Percentiles rank a stretch among this genome's conserved stretches.
These are phyloP conservation scores for Talaromyces amestolkiae DNA, from an alignment of 2,329 filamentous ascomycete species.

Conservation along the genomic window DNA sequence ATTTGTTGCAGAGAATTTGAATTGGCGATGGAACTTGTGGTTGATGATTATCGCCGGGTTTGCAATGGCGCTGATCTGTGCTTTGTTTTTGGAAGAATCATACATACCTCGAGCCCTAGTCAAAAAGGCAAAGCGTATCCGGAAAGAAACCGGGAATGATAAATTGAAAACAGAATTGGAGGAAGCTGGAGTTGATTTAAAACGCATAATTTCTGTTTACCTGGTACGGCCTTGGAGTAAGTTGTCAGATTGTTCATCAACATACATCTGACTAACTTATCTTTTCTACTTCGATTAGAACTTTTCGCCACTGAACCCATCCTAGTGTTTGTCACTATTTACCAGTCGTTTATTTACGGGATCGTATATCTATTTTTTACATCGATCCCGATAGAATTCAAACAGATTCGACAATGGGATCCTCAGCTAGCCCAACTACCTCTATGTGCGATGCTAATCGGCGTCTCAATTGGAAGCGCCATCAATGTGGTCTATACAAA, in stretches of 20 bases:
- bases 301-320: slow-evolving; percentile 50
- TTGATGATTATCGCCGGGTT: background rate
- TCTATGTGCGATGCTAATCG: slow-evolving; percentile 44
- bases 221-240: background rate
- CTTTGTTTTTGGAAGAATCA: background rate
- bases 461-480: slow-evolving; percentile 28
- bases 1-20: background rate
- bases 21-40: background rate
- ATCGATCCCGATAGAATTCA: slow-evolving; percentile 30
- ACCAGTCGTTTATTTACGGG: slow-evolving; percentile 35
- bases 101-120: background rate
- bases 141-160: background rate
- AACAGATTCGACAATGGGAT: slow-evolving; percentile 39
- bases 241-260: background rate
- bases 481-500: slow-evolving; percentile 16
- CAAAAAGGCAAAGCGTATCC: background rate
- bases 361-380: slow-evolving; percentile 32
- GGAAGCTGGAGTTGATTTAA: background rate
- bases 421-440: slow-evolving; percentile 41
- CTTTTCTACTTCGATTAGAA: slow-evolving; percentile 14
- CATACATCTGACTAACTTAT: background rate
- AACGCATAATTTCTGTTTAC: background rate
- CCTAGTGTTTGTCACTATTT: slow-evolving; percentile 44
- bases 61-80: background rate
- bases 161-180: background rate